These are phyloP conservation scores for Chionographis japonica DNA, from an alignment of 106 monocot genomes.

Conservation along the genomic window DNA sequence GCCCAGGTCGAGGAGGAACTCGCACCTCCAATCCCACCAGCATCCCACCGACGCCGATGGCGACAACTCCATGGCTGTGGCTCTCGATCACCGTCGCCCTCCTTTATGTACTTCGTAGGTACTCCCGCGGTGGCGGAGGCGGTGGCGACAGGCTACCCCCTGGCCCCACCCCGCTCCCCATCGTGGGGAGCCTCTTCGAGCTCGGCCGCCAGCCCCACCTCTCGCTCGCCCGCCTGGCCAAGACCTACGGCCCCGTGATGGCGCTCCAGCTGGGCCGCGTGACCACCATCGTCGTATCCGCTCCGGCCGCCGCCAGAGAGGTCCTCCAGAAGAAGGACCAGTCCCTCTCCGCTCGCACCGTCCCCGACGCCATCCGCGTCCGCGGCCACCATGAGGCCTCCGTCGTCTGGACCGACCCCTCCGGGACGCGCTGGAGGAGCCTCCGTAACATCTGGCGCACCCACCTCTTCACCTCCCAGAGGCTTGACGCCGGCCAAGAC, in stretches of 20 bases:
- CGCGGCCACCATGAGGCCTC: constrained; percentile 10
- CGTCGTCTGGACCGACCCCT: constrained; percentile 3
- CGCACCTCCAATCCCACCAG: no score
- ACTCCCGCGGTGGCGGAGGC: no score
- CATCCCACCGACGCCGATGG: no score
- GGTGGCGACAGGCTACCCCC: no score
- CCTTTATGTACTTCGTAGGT: no score
- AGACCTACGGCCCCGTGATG: constrained; percentile 29
- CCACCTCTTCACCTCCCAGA: constrained; percentile 24
- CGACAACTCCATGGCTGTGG: no score
- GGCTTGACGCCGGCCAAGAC: constrained; percentile 9
- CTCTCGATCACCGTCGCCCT: no score
- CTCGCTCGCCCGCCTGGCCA: constrained; percentile 13
- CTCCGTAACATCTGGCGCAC: constrained; percentile 30
- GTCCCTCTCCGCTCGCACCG: constrained; percentile 11
- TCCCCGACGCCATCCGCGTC: constrained; percentile 2
- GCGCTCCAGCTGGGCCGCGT: constrained; percentile 17
- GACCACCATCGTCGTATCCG: constrained; percentile 19
- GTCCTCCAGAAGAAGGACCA: constrained; percentile 23
- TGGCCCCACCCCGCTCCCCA: no score
- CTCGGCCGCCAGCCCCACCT: constrained; percentile 7
- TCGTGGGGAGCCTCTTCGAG: no score
- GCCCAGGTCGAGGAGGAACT: no score
- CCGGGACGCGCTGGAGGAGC: constrained; percentile 13
- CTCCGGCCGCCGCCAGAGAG: constrained; percentile 20